These are phyloP conservation scores for Solanum medicagineum DNA, from an alignment of 257 asterid genomes.

Conservation along the genomic window DNA sequence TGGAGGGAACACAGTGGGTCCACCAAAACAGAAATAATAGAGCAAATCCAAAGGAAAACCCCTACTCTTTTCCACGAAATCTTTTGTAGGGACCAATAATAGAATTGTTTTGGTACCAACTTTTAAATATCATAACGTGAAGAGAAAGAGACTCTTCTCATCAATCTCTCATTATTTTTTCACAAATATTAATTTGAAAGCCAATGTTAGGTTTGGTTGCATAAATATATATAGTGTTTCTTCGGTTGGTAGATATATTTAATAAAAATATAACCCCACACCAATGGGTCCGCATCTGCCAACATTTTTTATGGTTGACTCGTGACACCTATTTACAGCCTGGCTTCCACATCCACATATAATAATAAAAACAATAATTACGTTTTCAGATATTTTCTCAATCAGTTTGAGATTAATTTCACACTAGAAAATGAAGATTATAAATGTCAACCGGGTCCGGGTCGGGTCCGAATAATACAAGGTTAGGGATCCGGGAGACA, in stretches of 20 bases:
- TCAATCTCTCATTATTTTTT: background rate
- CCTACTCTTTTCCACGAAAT: conserved; percentile 20
- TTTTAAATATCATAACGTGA: conserved; percentile 1
- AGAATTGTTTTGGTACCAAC: conserved; percentile 3
- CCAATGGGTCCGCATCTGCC: conserved; percentile 1
- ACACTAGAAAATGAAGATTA: background rate
- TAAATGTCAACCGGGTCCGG: background rate
- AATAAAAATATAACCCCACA: background rate
- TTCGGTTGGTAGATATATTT: conserved; percentile 17
- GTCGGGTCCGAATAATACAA: conserved; percentile 9
- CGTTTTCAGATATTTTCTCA: background rate
- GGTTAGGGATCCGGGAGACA: conserved; percentile 25
- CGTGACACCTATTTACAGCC: conserved; percentile 17
- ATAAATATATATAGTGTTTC: background rate
- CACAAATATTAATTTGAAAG: background rate
- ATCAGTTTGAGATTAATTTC: background rate
- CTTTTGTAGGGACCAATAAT: conserved; percentile 29
- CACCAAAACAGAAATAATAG: background rate
- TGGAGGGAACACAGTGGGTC: background rate
- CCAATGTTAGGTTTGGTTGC: background rate
- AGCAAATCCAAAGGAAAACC: conserved; percentile 7
- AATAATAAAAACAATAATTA: background rate
- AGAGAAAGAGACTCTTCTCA: conserved; percentile 10
- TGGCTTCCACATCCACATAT: conserved; percentile 1
- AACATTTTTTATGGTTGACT: background rate